Evolutionary conservation across 305 asterid species (phyloP).

Genomic region (Salvia sclarea): DNA sequence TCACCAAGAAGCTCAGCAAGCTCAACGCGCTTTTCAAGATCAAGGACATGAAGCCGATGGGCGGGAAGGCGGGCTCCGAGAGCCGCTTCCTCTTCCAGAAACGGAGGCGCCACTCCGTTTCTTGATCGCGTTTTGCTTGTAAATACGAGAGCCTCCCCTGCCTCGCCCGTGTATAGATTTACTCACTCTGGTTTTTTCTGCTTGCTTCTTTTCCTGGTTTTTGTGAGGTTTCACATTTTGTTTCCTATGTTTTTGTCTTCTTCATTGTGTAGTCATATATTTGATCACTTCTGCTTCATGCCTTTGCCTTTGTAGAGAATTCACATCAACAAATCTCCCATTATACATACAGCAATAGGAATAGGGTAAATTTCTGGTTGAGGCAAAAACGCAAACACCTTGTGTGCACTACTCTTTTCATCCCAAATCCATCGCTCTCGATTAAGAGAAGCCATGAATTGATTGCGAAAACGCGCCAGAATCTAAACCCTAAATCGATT

Average conservation of each 20-base stretch:
- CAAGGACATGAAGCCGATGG: conserved; percentile 49
- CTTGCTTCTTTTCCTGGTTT: conserved; percentile 13
- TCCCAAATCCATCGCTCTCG: too few species aligned
- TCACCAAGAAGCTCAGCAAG: conserved; percentile 67
- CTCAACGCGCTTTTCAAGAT: conserved; percentile 59
- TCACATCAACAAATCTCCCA: too few species aligned
- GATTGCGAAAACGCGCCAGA: too few species aligned
- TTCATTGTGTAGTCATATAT: conserved; percentile 17
- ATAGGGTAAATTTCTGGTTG: too few species aligned
- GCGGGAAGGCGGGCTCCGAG: conserved; percentile 55
- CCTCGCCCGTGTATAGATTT: conserved; percentile 43
- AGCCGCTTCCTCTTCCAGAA: conserved; percentile 73
- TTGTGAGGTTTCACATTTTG: conserved; percentile 18
- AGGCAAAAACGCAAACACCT: too few species aligned
- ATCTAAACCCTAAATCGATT: too few species aligned
- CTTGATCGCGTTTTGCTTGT: conserved; percentile 43
- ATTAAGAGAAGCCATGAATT: too few species aligned
- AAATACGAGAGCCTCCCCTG: conserved; percentile 30
- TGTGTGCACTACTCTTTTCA: too few species aligned
- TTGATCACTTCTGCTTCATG: not conserved
- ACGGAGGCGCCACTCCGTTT: conserved; percentile 80
- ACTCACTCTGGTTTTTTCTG: conserved; percentile 20
- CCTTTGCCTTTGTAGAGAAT: not conserved
- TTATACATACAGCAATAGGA: too few species aligned
- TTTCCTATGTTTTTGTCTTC: not conserved